Percentiles rank a stretch among this genome's conserved stretches.
phyloP scores from a whole-genome alignment of 768 basidiomycete genomes.

The Rhodotorula kratochvilovae region DNA sequence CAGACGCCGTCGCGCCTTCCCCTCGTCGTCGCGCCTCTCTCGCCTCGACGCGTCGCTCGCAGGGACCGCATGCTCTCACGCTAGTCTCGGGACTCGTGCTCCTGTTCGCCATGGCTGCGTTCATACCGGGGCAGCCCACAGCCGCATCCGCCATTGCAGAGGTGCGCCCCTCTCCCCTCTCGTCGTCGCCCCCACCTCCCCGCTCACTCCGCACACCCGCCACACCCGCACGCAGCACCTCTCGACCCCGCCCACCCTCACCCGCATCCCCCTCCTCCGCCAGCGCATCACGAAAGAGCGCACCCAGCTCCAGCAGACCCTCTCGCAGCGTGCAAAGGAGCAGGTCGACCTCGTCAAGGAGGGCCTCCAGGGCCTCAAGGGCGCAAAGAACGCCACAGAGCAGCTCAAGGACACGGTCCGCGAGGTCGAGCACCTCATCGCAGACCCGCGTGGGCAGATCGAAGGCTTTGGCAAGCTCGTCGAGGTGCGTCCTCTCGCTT shows the following conservation, averaged over 20 bases:
- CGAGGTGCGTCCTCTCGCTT: conserved; percentile 55
- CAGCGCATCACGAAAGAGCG: conserved; percentile 97
- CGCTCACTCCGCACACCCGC: neutral
- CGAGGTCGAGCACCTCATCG: conserved; percentile 67
- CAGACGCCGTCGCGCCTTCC: too few relatives aligned
- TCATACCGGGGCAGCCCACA: conserved; percentile 3
- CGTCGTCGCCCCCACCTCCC: neutral
- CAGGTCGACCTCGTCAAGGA: conserved; percentile 86
- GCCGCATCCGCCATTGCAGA: conserved; percentile 34
- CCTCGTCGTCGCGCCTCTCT: too few relatives aligned
- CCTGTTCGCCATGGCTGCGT: neutral
- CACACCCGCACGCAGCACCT: conserved; percentile 31
- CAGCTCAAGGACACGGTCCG: conserved; percentile 80
- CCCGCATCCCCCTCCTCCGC: conserved; percentile 78
- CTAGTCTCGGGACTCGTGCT: too few relatives aligned
- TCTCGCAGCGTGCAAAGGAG: conserved; percentile 85
- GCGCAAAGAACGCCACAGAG: conserved; percentile 52
- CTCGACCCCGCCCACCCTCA: conserved; percentile 51
- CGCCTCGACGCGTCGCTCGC: too few relatives aligned
- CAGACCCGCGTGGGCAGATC: conserved; percentile 69
- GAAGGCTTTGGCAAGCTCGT: conserved; percentile 93
- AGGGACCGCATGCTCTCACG: too few relatives aligned
- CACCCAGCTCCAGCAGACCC: conserved; percentile 81
- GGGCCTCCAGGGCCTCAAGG: conserved; percentile 51
- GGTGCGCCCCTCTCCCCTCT: neutral